Base-by-base conservation (phyloP, 352 stramenopile genomes). In the Pythium phragmiticola region DNA sequence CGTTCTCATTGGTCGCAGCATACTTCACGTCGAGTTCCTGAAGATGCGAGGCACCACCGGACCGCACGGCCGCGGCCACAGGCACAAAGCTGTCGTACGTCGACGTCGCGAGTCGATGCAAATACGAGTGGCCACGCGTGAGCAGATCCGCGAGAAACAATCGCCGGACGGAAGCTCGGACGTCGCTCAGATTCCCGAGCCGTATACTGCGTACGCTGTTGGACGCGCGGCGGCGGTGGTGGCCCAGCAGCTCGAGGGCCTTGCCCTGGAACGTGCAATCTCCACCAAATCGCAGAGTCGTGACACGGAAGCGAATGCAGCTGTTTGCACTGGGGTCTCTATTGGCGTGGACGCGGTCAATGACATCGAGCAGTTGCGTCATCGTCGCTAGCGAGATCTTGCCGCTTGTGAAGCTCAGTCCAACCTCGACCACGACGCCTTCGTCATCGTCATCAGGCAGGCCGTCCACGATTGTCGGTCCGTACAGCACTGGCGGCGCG, bases 181-280 rank as follows among this genome's bases (percentile, higher is more conserved):
- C 2, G 3, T 49, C 57, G 16, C 13, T 8, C 6, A 63, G 12
- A 33, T 30, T 46, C 7, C 57, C 45, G 16, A 63, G 36, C 3
- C 47, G n/a, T 16, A 65, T 9, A n/a, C 23, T 57, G 7, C 17
- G 26, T 2, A 64, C 36, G 7, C 13, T 46, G 13, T 8, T 46
- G 7, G 3, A 65, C 7, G 6, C 23, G 19, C 26, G 48, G 17
- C 4, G 1, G 36, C 13, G 21, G n/a, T 56, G n/a, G 34, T 65
- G 19, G 16, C 36, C 49, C 7, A 65, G 58, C 23, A 58, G 26
- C 36, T 57, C 58, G 2, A 65, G 26, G 8, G 58, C 37, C 30
- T 58, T 65, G 48, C 48, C 37, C 46, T 55, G 48, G 36, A 65
- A 58, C 11, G 48, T 33, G 26, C 58, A 58, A 4, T 65, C 39